phyloP scores from a whole-genome alignment of 768 basidiomycete species.

The Auricularia cornea region DNA sequence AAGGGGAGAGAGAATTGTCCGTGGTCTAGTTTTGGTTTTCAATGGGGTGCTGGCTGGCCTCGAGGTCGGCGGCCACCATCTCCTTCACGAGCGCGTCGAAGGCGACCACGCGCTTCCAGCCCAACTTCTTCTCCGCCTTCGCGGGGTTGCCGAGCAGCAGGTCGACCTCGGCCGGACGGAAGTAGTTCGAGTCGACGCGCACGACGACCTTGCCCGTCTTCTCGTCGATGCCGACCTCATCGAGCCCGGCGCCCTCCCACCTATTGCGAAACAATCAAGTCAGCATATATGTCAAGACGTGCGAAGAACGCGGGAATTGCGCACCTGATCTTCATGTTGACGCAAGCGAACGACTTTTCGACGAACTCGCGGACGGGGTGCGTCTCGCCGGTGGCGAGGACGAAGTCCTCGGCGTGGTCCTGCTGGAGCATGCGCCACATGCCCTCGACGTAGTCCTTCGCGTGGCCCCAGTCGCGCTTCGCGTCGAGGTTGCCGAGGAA shows the following conservation, averaged over 20 bases:
- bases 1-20: neutral
- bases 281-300: too few relatives aligned
- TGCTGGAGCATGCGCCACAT: constrained; percentile 99
- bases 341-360: constrained; percentile 68
- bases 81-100: constrained; percentile 83
- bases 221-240: constrained; percentile 69
- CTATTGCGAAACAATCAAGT: constrained; percentile 32
- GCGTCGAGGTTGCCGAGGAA: constrained; percentile 95
- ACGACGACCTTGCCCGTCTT: constrained; percentile 68
- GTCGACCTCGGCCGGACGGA: constrained; percentile 95
- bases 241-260: constrained; percentile 69
- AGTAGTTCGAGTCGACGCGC: constrained; percentile 80
- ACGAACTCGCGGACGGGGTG: constrained; percentile 92
- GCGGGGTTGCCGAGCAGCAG: constrained; percentile 80
- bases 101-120: constrained; percentile 82
- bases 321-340: constrained; percentile 54
- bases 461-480: constrained; percentile 96
- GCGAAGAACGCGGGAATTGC: too few relatives aligned
- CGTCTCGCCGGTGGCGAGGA: constrained; percentile 93
- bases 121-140: constrained; percentile 81
- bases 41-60: constrained; percentile 61
- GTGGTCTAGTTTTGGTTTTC: constrained; percentile 77
- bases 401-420: constrained; percentile 73
- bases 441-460: constrained; percentile 88
- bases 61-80: constrained; percentile 82